Evolutionary conservation across 306 rosid species (phyloP).

Genomic region (Begonia loranthoides): DNA sequence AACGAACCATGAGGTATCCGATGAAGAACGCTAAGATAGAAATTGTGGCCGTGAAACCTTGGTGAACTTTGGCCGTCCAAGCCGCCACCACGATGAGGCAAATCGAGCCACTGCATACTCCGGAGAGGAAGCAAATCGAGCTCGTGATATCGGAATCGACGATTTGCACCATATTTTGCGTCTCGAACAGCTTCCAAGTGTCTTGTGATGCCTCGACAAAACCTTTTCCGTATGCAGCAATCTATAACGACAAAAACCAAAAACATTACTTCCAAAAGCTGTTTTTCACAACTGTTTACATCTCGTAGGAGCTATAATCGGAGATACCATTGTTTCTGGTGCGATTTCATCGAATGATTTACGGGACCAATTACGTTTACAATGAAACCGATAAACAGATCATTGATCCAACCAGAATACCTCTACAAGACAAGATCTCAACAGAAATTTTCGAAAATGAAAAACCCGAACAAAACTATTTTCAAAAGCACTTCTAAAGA

Average conservation of each 20-base stretch:
- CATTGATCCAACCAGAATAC: too few species aligned
- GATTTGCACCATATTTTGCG: conserved; percentile 37
- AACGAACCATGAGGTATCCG: conserved; percentile 91
- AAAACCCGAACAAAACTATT: not conserved
- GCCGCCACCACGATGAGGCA: conserved; percentile 80
- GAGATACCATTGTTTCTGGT: too few species aligned
- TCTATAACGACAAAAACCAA: conserved; percentile 22
- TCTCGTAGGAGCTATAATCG: too few species aligned
- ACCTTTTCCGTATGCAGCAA: conserved; percentile 73
- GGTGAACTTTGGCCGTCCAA: conserved; percentile 66
- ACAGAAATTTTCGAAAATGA: too few species aligned
- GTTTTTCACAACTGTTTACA: too few species aligned
- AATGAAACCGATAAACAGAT: too few species aligned
- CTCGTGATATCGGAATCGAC: conserved; percentile 88
- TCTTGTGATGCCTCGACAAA: conserved; percentile 80
- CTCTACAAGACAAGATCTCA: too few species aligned
- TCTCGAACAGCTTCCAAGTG: conserved; percentile 75
- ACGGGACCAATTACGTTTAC: too few species aligned
- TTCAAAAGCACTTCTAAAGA: too few species aligned
- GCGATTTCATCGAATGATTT: too few species aligned
- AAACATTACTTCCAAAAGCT: too few species aligned
- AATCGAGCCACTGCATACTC: conserved; percentile 83
- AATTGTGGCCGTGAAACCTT: conserved; percentile 59
- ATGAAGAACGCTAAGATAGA: conserved; percentile 70
- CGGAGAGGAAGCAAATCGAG: conserved; percentile 84